Evolutionary conservation across 176 grass and related monocot genomes (phyloP).

Genomic region (Rhynchospora pubera): DNA sequence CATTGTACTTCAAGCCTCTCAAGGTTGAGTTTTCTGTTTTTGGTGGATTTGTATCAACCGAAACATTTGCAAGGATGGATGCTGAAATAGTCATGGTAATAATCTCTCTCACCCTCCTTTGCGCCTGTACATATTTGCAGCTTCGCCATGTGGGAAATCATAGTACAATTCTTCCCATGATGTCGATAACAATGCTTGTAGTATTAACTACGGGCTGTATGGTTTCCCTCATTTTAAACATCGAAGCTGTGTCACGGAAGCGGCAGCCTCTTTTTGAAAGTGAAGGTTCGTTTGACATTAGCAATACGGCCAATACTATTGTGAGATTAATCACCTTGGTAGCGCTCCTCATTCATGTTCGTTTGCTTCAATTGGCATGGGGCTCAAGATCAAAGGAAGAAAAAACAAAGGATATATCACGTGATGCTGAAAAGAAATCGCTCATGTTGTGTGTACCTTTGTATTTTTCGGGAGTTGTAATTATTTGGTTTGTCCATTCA

Average conservation of each 20-base stretch:
- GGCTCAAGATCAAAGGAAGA: conserved; percentile 45
- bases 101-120: conserved; percentile 63
- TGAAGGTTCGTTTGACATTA: conserved; percentile 59
- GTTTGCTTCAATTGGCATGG: conserved; percentile 83
- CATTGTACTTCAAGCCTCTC: conserved; percentile 60
- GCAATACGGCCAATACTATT: conserved; percentile 47
- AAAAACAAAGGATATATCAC: conserved; percentile 20
- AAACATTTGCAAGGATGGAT: conserved; percentile 68
- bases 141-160: conserved; percentile 61
- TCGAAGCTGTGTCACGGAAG: conserved; percentile 61
- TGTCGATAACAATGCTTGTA: conserved; percentile 79
- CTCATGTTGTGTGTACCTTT: conserved; percentile 52
- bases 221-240: conserved; percentile 71
- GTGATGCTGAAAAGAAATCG: conserved; percentile 63
- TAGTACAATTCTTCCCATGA: conserved; percentile 40
- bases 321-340: conserved; percentile 67
- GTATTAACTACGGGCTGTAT: conserved; percentile 60
- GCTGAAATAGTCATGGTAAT: conserved; percentile 68
- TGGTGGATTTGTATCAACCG: conserved; percentile 25
- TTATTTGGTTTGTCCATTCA: conserved; percentile 43
- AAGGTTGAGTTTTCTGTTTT: conserved; percentile 42
- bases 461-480: conserved; percentile 50
- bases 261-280: conserved; percentile 32
- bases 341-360: conserved; percentile 57
- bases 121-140: conserved; percentile 55